Conservation (phyloP, 208 protist species). For the Herpetomonas samuelpessoai region DNA sequence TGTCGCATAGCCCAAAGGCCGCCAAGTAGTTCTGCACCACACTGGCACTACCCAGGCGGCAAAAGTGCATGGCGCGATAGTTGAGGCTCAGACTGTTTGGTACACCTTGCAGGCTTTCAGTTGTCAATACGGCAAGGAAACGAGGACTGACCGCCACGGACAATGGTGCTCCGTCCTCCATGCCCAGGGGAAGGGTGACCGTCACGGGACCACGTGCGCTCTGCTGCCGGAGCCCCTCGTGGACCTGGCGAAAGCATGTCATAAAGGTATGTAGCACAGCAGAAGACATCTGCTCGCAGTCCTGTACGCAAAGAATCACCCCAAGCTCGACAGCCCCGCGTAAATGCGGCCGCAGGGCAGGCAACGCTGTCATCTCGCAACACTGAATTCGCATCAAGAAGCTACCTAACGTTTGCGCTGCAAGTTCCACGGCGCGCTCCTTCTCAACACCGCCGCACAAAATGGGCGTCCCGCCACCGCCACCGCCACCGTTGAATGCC, state of each 20-base stretch:
- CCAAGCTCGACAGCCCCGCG: constrained; percentile 62
- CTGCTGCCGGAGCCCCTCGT: background rate
- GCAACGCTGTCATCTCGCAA: constrained; percentile 25
- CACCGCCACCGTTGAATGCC: constrained; percentile 9
- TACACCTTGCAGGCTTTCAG: constrained; percentile 16
- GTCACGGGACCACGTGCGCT: too few relatives aligned
- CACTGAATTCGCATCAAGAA: constrained; percentile 65
- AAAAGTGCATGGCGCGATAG: constrained; percentile 47
- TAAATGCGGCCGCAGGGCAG: constrained; percentile 37
- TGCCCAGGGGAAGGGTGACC: background rate
- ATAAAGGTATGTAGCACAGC: constrained; percentile 5
- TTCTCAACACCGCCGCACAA: constrained; percentile 16
- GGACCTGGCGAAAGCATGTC: background rate
- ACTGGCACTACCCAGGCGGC: constrained; percentile 26
- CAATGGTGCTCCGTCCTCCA: constrained; percentile 12
- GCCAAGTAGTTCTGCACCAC: constrained; percentile 45
- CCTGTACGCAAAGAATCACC: constrained; percentile 53
- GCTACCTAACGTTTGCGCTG: constrained; percentile 41
- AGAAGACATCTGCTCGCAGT: constrained; percentile 38
- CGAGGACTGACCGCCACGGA: constrained; percentile 19
- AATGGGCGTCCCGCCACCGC: constrained; percentile 25
- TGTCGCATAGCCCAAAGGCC: constrained; percentile 33
- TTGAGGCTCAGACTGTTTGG: constrained; percentile 27
- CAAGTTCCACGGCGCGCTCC: constrained; percentile 17
- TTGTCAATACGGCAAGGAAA: constrained; percentile 43